These are phyloP conservation scores for Periconia sp. DNA, from an alignment of 2,329 filamentous ascomycete species.

Conservation along the genomic window DNA sequence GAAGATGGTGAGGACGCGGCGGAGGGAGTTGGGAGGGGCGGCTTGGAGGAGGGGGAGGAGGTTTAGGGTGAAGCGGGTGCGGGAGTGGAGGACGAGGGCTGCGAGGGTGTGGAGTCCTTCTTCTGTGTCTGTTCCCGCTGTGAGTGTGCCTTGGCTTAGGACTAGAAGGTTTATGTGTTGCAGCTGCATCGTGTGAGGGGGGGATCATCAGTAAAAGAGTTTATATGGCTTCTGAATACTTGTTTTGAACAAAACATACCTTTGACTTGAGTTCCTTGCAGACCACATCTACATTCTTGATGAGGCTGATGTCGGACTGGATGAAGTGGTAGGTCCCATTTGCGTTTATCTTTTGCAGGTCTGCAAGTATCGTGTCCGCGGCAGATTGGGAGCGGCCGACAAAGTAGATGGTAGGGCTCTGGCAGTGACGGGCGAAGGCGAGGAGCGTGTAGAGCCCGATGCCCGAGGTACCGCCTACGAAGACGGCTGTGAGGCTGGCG, in stretches of 20 bases:
- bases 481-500: constrained; percentile 54
- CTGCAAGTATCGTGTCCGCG: constrained; percentile 49
- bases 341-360: constrained; percentile 53
- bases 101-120: constrained; percentile 13
- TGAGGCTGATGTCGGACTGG: constrained; percentile 53
- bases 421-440: constrained; percentile 50
- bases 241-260: too few species aligned
- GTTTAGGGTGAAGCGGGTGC: constrained; percentile 15
- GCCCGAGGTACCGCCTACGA: constrained; percentile 59
- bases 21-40: constrained; percentile 4
- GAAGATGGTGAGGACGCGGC: constrained; percentile 23
- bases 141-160: constrained; percentile 12
- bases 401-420: constrained; percentile 54
- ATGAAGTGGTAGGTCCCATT: constrained; percentile 56
- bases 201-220: too few species aligned
- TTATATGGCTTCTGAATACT: too few species aligned
- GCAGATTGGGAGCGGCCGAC: constrained; percentile 55
- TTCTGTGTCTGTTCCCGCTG: constrained; percentile 6
- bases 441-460: constrained; percentile 58
- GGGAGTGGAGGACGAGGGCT: constrained; percentile 14
- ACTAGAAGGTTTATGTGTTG: constrained; percentile 47
- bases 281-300: constrained; percentile 57
- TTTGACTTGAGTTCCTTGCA: too few species aligned
- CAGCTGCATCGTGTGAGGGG: too few species aligned
- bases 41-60: constrained; percentile 36